Percentiles rank a stretch among this genome's conserved stretches.
phyloP scores from a whole-genome alignment of 2,329 filamentous ascomycete genomes.

The Gnomoniopsis sp. region DNA sequence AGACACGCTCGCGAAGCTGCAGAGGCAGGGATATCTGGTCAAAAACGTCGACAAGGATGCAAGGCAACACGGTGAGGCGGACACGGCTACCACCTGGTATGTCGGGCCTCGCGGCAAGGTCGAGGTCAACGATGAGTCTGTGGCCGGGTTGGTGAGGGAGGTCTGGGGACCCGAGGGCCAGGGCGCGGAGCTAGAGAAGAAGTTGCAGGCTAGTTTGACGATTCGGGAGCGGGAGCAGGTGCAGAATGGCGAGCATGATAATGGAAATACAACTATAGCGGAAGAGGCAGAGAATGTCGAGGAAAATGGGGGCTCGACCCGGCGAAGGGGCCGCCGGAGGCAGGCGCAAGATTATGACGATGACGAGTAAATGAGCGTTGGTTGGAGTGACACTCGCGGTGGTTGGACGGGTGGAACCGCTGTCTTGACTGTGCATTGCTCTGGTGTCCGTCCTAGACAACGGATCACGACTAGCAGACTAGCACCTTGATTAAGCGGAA shows the following conservation, averaged over 20 bases:
- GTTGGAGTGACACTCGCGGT: background rate
- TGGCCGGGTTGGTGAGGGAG: conserved; percentile 64
- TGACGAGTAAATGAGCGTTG: conserved; percentile 1
- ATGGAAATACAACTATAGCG: conserved; percentile 15
- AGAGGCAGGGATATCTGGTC: conserved; percentile 79
- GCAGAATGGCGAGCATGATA: conserved; percentile 18
- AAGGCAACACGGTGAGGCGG: conserved; percentile 57
- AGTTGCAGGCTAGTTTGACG: conserved; percentile 60
- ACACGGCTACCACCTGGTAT: conserved; percentile 72
- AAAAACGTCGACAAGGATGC: conserved; percentile 63
- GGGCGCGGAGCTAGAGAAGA: conserved; percentile 54
- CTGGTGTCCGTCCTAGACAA: background rate
- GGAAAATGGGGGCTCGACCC: conserved; percentile 7
- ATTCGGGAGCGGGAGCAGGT: conserved; percentile 32
- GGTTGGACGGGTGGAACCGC: background rate
- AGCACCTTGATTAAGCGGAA: conserved; percentile 6
- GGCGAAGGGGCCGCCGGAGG: conserved; percentile 6
- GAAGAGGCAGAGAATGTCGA: background rate
- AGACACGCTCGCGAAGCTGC: conserved; percentile 68
- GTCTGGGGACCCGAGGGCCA: conserved; percentile 49
- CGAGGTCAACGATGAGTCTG: conserved; percentile 76
- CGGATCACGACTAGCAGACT: background rate
- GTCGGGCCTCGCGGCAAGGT: conserved; percentile 82
- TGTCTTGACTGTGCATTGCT: conserved; percentile 3
- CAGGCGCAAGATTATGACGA: conserved; percentile 4